Evolutionary conservation across 495 filamentous ascomycete species (phyloP).

Genomic region (Thozetella sp.): DNA sequence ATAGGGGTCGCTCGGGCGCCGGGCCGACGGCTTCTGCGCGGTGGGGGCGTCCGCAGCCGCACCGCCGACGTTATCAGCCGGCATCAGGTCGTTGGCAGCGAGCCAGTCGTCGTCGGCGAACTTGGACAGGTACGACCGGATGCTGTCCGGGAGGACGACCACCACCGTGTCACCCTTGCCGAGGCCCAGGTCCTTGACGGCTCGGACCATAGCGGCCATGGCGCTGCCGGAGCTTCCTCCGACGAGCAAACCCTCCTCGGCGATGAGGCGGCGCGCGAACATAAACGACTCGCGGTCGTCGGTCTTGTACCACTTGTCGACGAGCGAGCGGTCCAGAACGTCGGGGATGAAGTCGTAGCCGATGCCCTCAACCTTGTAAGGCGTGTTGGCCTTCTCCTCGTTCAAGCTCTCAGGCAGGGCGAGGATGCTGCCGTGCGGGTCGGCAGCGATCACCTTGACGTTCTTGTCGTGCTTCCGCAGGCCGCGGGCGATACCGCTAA

Average conservation of each 20-base stretch:
- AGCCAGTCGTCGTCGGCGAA: conserved; percentile 99
- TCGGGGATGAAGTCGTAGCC: conserved; percentile 98
- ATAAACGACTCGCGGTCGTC: conserved; percentile 89
- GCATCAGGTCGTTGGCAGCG: conserved; percentile 86
- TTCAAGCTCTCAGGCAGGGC: conserved; percentile 81
- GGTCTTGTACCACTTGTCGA: conserved; percentile 99
- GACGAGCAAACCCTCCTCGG: conserved; percentile 92
- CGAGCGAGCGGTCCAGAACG: conserved; percentile 76
- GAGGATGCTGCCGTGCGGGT: conserved; percentile 87
- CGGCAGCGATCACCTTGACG: conserved; percentile 86
- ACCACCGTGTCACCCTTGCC: conserved; percentile 82
- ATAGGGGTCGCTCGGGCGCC: conserved; percentile 58
- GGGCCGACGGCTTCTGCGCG: conserved; percentile 17
- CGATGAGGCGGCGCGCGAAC: conserved; percentile 85
- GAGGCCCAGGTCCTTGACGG: conserved; percentile 73
- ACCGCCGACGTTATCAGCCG: conserved; percentile 52
- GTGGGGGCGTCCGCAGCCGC: conserved; percentile 16
- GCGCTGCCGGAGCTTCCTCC: conserved; percentile 95
- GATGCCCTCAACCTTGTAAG: conserved; percentile 98
- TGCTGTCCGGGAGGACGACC: conserved; percentile 91
- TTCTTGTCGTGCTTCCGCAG: conserved; percentile 82
- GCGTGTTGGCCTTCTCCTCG: conserved; percentile 72
- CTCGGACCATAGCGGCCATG: conserved; percentile 80
- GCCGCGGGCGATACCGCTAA: conserved; percentile 86
- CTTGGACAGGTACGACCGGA: conserved; percentile 97